Evolutionary conservation across 164 flowering plant species (phyloP).

Genomic region (Brasenia schreberi): DNA sequence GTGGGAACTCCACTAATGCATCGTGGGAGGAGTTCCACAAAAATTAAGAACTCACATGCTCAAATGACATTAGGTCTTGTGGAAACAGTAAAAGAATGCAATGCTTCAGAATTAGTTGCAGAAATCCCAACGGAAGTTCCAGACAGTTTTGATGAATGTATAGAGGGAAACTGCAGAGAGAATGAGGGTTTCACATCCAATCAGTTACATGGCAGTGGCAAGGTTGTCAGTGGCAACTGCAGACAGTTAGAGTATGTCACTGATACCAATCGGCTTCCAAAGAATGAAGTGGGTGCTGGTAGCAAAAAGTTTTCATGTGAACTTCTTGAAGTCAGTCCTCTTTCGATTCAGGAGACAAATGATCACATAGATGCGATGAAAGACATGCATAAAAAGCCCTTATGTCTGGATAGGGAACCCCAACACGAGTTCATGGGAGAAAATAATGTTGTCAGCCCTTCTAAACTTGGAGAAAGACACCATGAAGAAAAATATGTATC

Average conservation of each 20-base stretch:
- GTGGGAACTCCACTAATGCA: background rate
- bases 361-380: background rate
- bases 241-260: background rate
- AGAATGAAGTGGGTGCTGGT: background rate
- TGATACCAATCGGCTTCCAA: background rate
- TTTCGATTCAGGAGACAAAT: background rate
- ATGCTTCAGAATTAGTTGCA: background rate
- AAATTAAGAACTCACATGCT: background rate
- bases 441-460: constrained; percentile 8
- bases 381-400: constrained; percentile 3
- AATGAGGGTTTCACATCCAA: background rate
- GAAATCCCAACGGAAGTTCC: background rate
- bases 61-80: background rate
- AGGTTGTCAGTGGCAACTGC: background rate
- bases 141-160: background rate
- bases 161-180: background rate
- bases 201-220: background rate
- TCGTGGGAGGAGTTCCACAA: background rate
- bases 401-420: constrained; percentile 3
- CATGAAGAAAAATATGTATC: constrained; percentile 6
- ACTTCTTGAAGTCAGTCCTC: background rate
- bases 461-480: constrained; percentile 1
- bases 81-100: background rate
- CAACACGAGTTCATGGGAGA: constrained; percentile 6
- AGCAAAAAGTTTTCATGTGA: background rate